Evolutionary conservation across 345 rosid species (phyloP).

Genomic region (Euclidium syriacum): DNA sequence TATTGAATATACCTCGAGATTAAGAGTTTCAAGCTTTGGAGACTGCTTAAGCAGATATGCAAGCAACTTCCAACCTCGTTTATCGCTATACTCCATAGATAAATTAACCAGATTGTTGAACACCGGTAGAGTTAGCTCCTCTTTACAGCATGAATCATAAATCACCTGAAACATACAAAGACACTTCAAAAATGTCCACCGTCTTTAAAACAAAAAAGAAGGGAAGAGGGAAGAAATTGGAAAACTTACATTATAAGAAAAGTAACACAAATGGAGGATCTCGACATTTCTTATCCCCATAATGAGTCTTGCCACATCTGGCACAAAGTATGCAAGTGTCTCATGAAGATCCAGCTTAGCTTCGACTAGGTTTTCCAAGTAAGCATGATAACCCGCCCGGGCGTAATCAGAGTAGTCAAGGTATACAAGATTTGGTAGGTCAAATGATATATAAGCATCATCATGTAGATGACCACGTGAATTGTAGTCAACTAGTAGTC

Average conservation of each 20-base stretch:
- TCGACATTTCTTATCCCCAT: not conserved
- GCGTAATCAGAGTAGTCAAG: not conserved
- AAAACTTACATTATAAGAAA: not conserved
- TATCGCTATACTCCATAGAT: not conserved
- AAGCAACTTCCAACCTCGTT: not conserved
- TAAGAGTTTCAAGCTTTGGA: conserved; percentile 14
- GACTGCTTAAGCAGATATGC: not conserved
- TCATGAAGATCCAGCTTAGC: too few species aligned
- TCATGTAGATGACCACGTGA: too few species aligned
- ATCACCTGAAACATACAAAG: conserved; percentile 8
- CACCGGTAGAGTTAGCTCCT: not conserved
- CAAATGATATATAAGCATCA: not conserved
- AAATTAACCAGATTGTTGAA: not conserved
- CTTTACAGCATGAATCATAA: not conserved
- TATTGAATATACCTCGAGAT: not conserved
- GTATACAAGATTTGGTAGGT: not conserved
- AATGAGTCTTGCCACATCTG: too few species aligned
- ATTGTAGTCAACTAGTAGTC: not conserved
- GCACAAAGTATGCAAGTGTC: too few species aligned
- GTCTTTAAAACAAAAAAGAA: not conserved
- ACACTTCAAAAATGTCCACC: not conserved
- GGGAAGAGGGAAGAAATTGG: not conserved
- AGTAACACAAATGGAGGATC: not conserved
- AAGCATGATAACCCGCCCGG: not conserved
- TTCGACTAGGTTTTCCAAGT: not conserved